Percentiles rank a stretch among this genome's conserved stretches.
These are phyloP conservation scores for Borealophlyctis nickersoniae DNA, from an alignment of 192 early-diverging fungal species.

Conservation along the genomic window DNA sequence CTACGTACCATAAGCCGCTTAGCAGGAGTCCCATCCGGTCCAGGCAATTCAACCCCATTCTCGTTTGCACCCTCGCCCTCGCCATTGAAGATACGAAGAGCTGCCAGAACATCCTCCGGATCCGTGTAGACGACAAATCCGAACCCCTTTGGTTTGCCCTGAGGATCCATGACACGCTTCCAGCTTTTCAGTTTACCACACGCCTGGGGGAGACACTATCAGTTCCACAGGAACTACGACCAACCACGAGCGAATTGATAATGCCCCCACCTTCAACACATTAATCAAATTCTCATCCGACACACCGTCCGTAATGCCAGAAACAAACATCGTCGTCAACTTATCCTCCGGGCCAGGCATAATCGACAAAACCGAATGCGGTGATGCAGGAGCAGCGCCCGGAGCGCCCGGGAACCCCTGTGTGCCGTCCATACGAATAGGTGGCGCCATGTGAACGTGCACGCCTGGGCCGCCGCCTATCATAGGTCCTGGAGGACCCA, in stretches of 20 bases:
- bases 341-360: constrained; percentile 44
- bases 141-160: constrained; percentile 65
- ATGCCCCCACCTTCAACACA: constrained; percentile 58
- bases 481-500: too few relatives aligned
- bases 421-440: too few relatives aligned
- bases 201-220: constrained; percentile 38
- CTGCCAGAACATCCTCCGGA: constrained; percentile 59
- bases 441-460: too few relatives aligned
- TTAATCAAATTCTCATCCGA: constrained; percentile 64
- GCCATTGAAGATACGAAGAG: constrained; percentile 63
- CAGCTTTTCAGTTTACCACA: constrained; percentile 65
- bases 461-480: too few relatives aligned
- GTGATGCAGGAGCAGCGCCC: too few relatives aligned
- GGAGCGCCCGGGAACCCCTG: too few relatives aligned
- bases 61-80: constrained; percentile 39
- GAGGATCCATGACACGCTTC: constrained; percentile 65
- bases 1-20: constrained; percentile 50
- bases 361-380: background rate
- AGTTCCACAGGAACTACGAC: constrained; percentile 12
- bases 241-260: background rate
- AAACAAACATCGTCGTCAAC: constrained; percentile 68
- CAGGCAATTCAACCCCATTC: constrained; percentile 35
- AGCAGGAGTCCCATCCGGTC: constrained; percentile 32
- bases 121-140: constrained; percentile 73
- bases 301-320: constrained; percentile 65